phyloP scores from a whole-genome alignment of 2,329 filamentous ascomycete species.

The Xylariaceae sp. region DNA sequence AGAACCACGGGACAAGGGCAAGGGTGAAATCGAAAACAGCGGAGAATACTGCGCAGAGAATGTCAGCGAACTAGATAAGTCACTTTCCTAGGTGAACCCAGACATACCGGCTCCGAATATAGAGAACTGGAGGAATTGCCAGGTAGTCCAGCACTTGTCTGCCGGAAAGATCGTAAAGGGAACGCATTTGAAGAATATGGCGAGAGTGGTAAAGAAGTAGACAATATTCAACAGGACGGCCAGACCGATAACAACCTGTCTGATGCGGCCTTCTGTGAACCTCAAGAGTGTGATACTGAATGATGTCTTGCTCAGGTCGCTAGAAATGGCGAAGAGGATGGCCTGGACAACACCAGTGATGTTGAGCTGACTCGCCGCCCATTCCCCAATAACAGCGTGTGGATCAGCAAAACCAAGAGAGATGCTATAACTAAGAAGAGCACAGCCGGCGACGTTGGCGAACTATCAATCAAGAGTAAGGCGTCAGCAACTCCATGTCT shows the following conservation, averaged over 20 bases:
- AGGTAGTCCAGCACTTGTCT: slow-evolving; percentile 19
- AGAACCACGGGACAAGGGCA: slow-evolving; percentile 29
- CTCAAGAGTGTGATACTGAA: slow-evolving; percentile 21
- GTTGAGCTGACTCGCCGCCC: slow-evolving; percentile 6
- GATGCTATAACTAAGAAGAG: slow-evolving; percentile 18
- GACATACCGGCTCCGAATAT: slow-evolving; percentile 22
- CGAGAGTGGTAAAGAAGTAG: slow-evolving; percentile 21
- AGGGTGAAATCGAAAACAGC: slow-evolving; percentile 27
- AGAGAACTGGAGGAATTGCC: slow-evolving; percentile 17
- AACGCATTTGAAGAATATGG: slow-evolving; percentile 21
- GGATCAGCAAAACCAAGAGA: slow-evolving; percentile 20
- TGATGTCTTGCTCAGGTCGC: slow-evolving; percentile 22
- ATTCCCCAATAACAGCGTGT: not conserved
- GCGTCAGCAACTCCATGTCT: slow-evolving; percentile 2
- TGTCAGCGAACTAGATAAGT: not conserved
- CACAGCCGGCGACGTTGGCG: slow-evolving; percentile 11
- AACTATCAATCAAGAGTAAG: slow-evolving; percentile 1
- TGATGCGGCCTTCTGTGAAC: slow-evolving; percentile 18
- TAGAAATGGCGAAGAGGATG: slow-evolving; percentile 19
- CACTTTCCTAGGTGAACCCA: not conserved
- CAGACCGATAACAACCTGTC: slow-evolving; percentile 12
- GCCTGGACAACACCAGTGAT: slow-evolving; percentile 23
- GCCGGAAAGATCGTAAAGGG: slow-evolving; percentile 21
- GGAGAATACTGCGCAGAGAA: slow-evolving; percentile 19
- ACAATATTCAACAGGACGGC: slow-evolving; percentile 19